These are phyloP conservation scores for Auxenochlorella pyrenoidosa DNA, from an alignment of 139 green algal species.

Conservation along the genomic window DNA sequence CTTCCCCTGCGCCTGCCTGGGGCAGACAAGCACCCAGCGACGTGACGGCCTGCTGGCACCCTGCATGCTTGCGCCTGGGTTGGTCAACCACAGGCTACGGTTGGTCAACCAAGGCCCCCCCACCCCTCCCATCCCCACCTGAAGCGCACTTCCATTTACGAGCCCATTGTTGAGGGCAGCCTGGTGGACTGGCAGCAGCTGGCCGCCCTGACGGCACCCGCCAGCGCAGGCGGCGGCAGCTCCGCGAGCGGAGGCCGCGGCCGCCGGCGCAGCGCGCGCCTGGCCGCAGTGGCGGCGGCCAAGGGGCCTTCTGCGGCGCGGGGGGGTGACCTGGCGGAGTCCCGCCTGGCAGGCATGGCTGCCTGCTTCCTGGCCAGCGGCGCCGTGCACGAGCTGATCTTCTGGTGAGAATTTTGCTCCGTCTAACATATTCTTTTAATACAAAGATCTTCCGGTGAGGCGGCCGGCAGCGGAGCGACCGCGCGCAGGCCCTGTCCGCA, in stretches of 20 bases:
- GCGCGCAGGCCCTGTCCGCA: too few species aligned
- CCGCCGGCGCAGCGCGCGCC: conserved; percentile 8
- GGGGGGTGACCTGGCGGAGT: not conserved
- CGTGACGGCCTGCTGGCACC: too few species aligned
- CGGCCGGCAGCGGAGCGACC: too few species aligned
- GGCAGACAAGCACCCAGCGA: too few species aligned
- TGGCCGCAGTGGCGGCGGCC: not conserved
- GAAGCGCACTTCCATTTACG: conserved; percentile 17
- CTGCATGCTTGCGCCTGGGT: too few species aligned
- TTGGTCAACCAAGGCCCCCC: too few species aligned
- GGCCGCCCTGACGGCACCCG: not conserved
- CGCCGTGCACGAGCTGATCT: not conserved
- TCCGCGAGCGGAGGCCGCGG: too few species aligned
- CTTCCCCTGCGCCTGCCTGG: too few species aligned
- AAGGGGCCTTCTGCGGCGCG: not conserved
- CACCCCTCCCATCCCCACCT: too few species aligned
- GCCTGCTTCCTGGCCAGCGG: conserved; percentile 1
- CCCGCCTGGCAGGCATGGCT: conserved; percentile 12
- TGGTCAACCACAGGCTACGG: too few species aligned
- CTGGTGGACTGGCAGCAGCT: not conserved
- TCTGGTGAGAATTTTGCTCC: conserved; percentile 17
- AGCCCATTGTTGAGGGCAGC: not conserved
- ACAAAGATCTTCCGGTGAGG: too few species aligned
- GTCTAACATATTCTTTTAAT: too few species aligned
- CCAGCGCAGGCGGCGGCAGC: not conserved